Evolutionary conservation across 176 grass and related monocot species (phyloP), one percentile per base, ranked within the genome.

Genomic region (Triticum dicoccoides): DNA sequence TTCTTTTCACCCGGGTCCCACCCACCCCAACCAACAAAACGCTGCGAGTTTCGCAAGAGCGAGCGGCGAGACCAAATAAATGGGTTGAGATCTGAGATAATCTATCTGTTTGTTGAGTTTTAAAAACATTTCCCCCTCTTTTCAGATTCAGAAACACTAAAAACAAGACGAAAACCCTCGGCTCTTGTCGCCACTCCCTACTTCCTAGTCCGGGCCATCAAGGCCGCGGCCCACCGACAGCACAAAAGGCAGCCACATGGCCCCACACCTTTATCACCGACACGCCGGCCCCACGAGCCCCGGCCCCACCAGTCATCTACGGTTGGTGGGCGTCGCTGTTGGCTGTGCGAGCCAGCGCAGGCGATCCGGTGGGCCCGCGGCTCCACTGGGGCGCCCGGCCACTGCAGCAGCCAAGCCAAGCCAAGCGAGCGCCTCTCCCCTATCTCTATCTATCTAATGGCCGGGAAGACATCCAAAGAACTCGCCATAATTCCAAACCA

Each of bases 401-500:
- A 56, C 80, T 82, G 83, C 61, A 20, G 74, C 39, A 17, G 24
- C 70, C 61, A 4, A 35, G 77, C 44, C 39, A 32, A 32, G 32
- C 32, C 41, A 44, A 44, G 41, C 41, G 77, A 33, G 68, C 76
- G 68, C 14, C 59, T 2, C 20, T 54, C 51, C 51, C 51, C 51
- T 54, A 14, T 17, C 49, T 15, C 47, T 51, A 51, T 51, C 58
- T 27, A 65, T 33, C 83, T 68, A 58, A 86, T 82, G 80, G 29
- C 68, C 76, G 76, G 17, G 77, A 85, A 44, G 41, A 58, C 76
- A 77, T 45, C 71, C 52, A 41, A 41, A 79, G 80, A 64, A 17
- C 79, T 91, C 86, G 39, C 82, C 90, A 82, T 85, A 88, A 82
- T 85, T 88, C 82, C 86, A 59, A 73, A 51, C 82, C 52, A 85